phyloP scores from a whole-genome alignment of 2,329 filamentous ascomycete genomes.

The Cladosporium phlei region DNA sequence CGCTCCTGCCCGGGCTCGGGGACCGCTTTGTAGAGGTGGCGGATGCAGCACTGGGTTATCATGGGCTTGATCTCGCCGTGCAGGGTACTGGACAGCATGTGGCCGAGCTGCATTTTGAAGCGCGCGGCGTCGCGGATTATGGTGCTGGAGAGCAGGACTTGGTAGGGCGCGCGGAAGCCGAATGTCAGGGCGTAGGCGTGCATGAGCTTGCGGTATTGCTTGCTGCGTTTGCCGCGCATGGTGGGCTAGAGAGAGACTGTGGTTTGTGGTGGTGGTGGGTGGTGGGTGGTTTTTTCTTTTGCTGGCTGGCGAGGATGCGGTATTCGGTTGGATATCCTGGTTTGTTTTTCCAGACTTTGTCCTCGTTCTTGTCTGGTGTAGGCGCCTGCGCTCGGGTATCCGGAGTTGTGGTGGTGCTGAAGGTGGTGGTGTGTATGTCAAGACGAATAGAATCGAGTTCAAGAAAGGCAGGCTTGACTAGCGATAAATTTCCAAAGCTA shows the following conservation, averaged over 20 bases:
- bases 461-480: too few relatives aligned
- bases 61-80: constrained; percentile 82
- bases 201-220: constrained; percentile 87
- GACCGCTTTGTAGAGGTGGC: constrained; percentile 61
- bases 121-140: constrained; percentile 75
- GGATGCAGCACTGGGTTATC: constrained; percentile 77
- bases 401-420: too few relatives aligned
- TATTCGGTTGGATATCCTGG: too few relatives aligned
- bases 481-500: too few relatives aligned
- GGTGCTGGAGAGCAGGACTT: constrained; percentile 81
- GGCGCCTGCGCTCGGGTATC: too few relatives aligned
- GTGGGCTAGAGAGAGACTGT: constrained; percentile 36
- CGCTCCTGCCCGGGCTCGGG: constrained; percentile 20
- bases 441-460: too few relatives aligned
- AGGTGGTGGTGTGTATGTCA: too few relatives aligned
- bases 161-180: constrained; percentile 89
- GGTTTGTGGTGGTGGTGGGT: neutral
- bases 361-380: too few relatives aligned
- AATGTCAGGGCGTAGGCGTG: constrained; percentile 83
- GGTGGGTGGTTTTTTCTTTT: neutral
- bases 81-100: constrained; percentile 72
- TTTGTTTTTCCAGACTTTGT: too few relatives aligned
- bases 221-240: constrained; percentile 65
- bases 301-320: neutral
- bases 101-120: constrained; percentile 85